phyloP scores from a whole-genome alignment of 495 filamentous ascomycete genomes.

The Trichoderma gamsii region DNA sequence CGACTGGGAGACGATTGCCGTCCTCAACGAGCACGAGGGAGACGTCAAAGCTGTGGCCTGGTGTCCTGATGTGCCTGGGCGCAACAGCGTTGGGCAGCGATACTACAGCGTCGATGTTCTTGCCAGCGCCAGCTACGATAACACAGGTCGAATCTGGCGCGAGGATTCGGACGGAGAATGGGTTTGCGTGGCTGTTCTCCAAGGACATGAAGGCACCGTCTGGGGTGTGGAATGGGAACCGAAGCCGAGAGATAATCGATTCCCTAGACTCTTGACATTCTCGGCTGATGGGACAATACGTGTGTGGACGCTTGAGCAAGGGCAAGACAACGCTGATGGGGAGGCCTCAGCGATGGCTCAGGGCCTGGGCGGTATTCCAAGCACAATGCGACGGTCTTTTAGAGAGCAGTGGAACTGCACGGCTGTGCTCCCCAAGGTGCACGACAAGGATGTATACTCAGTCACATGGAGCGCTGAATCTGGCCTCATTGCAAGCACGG shows the following conservation, averaged over 20 bases:
- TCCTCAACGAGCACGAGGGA: conserved; percentile 86
- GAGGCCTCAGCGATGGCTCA: conserved; percentile 20
- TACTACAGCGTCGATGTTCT: conserved; percentile 55
- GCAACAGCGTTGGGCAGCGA: conserved; percentile 35
- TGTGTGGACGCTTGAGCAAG: conserved; percentile 66
- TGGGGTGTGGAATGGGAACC: conserved; percentile 84
- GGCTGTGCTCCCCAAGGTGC: conserved; percentile 60
- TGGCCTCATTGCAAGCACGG: conserved; percentile 72
- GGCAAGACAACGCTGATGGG: conserved; percentile 39
- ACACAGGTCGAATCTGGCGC: conserved; percentile 80
- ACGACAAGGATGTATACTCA: conserved; percentile 76
- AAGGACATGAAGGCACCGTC: conserved; percentile 73
- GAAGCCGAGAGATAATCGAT: conserved; percentile 31
- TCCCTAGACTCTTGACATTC: conserved; percentile 65
- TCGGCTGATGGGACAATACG: conserved; percentile 73
- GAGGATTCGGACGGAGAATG: conserved; percentile 87
- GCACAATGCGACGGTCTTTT: conserved; percentile 67
- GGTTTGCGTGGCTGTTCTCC: conserved; percentile 77
- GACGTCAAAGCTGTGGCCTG: conserved; percentile 92
- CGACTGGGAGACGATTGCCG: conserved; percentile 92
- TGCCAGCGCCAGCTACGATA: conserved; percentile 84
- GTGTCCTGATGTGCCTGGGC: conserved; percentile 57
- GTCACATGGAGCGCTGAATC: conserved; percentile 69
- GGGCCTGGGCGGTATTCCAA: conserved; percentile 53
- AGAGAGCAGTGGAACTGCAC: conserved; percentile 80